These are phyloP conservation scores for Yamadazyma ubonensis DNA, from an alignment of 805 yeast genomes.

Conservation along the genomic window DNA sequence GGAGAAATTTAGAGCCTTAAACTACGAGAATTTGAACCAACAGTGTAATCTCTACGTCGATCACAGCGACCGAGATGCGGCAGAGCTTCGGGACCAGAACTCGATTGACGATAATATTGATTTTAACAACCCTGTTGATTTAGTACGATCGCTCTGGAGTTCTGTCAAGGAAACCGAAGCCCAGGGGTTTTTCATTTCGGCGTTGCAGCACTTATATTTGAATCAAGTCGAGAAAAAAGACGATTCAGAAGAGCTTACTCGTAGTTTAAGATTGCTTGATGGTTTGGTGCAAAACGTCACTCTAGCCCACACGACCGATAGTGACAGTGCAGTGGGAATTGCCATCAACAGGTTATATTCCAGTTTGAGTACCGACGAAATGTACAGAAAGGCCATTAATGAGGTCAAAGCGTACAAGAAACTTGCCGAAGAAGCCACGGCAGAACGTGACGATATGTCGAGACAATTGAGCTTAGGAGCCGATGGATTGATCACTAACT, in stretches of 20 bases:
- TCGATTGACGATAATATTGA: conserved; percentile 45
- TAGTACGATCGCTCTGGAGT: conserved; percentile 58
- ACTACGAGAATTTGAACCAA: conserved; percentile 59
- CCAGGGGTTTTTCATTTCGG: conserved; percentile 56
- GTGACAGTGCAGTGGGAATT: conserved; percentile 57
- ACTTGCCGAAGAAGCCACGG: conserved; percentile 53
- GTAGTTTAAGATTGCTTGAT: conserved; percentile 62
- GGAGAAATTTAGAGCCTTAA: conserved; percentile 49
- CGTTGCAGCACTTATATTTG: conserved; percentile 65
- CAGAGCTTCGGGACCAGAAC: conserved; percentile 38
- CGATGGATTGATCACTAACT: conserved; percentile 62
- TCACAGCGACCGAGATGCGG: conserved; percentile 54
- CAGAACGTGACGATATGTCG: conserved; percentile 62
- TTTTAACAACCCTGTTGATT: conserved; percentile 70
- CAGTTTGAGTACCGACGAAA: conserved; percentile 79
- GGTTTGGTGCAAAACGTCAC: conserved; percentile 64
- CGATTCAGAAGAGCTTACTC: conserved; percentile 39
- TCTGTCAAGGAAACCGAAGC: conserved; percentile 58
- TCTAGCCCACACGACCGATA: conserved; percentile 49
- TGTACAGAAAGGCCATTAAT: conserved; percentile 65
- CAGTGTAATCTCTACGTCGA: conserved; percentile 64
- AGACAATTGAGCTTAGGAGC: conserved; percentile 73
- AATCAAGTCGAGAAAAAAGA: conserved; percentile 53
- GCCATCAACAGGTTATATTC: conserved; percentile 73
- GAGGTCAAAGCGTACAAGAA: conserved; percentile 54